A percentile compares a stretch with the other conserved stretches of the same genome.
Evolutionary conservation across 345 rosid species (phyloP).

Genomic region (Moringa oleifera): DNA sequence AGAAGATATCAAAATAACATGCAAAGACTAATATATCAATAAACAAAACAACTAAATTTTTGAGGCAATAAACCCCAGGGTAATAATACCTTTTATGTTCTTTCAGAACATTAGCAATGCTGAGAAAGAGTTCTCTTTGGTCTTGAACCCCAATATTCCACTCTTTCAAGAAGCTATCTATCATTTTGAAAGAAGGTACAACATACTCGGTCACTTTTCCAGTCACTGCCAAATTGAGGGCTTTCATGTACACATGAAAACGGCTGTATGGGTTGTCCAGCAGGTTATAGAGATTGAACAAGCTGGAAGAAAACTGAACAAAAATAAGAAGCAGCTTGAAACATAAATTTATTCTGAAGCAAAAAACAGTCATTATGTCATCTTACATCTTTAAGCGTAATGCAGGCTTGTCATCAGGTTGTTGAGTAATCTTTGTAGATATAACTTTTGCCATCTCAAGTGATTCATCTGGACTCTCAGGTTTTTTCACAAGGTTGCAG

Average conservation of each 20-base stretch:
- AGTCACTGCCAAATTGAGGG: slow-evolving; percentile 53
- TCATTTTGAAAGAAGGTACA: slow-evolving; percentile 67
- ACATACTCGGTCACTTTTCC: slow-evolving; percentile 78
- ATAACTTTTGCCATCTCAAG: slow-evolving; percentile 73
- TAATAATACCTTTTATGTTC: slow-evolving; percentile 70
- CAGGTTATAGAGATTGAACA: slow-evolving; percentile 91
- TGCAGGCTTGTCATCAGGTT: slow-evolving; percentile 79
- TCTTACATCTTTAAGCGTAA: slow-evolving; percentile 86
- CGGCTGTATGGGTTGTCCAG: slow-evolving; percentile 60
- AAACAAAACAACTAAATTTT: not conserved
- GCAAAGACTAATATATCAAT: not conserved
- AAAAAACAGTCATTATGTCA: not conserved
- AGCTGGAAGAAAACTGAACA: slow-evolving; percentile 40
- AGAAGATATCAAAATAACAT: not conserved
- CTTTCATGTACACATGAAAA: slow-evolving; percentile 78
- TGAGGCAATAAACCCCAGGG: not conserved
- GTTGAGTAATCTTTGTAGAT: slow-evolving; percentile 69
- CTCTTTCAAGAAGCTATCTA: slow-evolving; percentile 87
- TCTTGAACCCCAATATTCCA: slow-evolving; percentile 82
- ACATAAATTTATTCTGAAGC: not conserved
- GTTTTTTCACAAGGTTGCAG: slow-evolving; percentile 74
- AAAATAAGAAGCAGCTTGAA: slow-evolving; percentile 10
- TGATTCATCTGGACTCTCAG: slow-evolving; percentile 53
- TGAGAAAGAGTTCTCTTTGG: slow-evolving; percentile 76
- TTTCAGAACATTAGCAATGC: slow-evolving; percentile 57